Evolutionary conservation across 768 basidiomycete species (phyloP).

Genomic region (Inosperma sp.): DNA sequence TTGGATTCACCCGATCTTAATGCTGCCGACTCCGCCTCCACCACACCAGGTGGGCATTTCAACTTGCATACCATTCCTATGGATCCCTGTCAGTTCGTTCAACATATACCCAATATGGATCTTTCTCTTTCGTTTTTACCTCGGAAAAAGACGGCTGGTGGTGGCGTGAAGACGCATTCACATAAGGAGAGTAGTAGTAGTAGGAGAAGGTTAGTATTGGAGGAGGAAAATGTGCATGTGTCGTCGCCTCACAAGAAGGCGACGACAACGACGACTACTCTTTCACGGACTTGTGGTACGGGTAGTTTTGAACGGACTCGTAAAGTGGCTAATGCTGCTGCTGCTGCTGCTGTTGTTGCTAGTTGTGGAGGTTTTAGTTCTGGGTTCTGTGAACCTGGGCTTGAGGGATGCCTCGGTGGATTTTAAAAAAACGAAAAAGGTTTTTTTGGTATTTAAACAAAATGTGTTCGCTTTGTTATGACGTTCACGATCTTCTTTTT

Average conservation of each 20-base stretch:
- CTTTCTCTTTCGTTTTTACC: background rate
- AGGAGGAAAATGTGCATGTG: background rate
- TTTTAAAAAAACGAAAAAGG: constrained; percentile 17
- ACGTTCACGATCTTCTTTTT: background rate
- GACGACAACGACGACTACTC: background rate
- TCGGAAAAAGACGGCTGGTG: constrained; percentile 1
- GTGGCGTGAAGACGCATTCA: background rate
- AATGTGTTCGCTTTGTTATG: background rate
- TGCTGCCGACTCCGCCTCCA: background rate
- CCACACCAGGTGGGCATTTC: background rate
- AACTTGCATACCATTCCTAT: background rate
- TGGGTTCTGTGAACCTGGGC: constrained; percentile 13
- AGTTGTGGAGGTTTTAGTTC: constrained; percentile 5
- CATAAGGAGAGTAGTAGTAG: too few relatives aligned
- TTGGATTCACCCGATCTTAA: background rate
- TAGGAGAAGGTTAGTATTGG: too few relatives aligned
- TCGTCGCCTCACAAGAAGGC: constrained; percentile 1
- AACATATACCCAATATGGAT: constrained; percentile 7
- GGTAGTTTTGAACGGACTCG: constrained; percentile 10
- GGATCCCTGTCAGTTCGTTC: constrained; percentile 7
- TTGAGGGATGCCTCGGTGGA: constrained; percentile 25
- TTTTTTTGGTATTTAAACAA: too few relatives aligned
- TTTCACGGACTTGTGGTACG: background rate
- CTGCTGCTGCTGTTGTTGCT: too few relatives aligned
- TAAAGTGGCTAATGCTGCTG: background rate